Evolutionary conservation across 768 basidiomycete genomes (phyloP).

Genomic region (Dendrothele bispora): DNA sequence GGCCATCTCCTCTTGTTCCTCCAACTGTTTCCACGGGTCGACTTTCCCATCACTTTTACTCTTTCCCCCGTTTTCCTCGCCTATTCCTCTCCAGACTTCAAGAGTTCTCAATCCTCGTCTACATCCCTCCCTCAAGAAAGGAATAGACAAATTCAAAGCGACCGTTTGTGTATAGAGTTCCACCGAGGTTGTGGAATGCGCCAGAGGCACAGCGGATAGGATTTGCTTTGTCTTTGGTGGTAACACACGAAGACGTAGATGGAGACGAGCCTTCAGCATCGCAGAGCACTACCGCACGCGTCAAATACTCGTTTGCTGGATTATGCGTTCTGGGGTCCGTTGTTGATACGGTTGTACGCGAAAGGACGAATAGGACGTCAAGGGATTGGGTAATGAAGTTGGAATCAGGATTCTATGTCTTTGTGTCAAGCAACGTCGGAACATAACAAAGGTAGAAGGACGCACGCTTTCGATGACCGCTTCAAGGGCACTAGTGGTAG

Average conservation of each 20-base stretch:
- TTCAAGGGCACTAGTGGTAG: slow-evolving; percentile 32
- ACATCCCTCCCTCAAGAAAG: slow-evolving; percentile 67
- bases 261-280: slow-evolving; percentile 16
- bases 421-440: background rate
- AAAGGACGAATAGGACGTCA: slow-evolving; percentile 57
- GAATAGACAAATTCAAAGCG: too few species aligned
- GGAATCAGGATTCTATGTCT: slow-evolving; percentile 28
- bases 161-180: slow-evolving; percentile 65
- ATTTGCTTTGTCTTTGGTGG: slow-evolving; percentile 42
- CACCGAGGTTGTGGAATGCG: slow-evolving; percentile 68
- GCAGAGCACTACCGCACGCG: slow-evolving; percentile 43
- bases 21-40: slow-evolving; percentile 55
- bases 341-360: slow-evolving; percentile 39
- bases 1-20: slow-evolving; percentile 78
- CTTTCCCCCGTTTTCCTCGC: slow-evolving; percentile 1
- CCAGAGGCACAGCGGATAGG: slow-evolving; percentile 71
- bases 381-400: slow-evolving; percentile 44
- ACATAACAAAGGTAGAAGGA: background rate
- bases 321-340: slow-evolving; percentile 47
- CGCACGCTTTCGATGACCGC: slow-evolving; percentile 29
- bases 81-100: slow-evolving; percentile 17
- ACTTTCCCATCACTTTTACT: slow-evolving; percentile 28
- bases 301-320: slow-evolving; percentile 45
- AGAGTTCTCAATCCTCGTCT: slow-evolving; percentile 50
- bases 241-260: too few species aligned